Conservation (phyloP, 257 asterid species). For the Paraleonurus japonicus region DNA sequence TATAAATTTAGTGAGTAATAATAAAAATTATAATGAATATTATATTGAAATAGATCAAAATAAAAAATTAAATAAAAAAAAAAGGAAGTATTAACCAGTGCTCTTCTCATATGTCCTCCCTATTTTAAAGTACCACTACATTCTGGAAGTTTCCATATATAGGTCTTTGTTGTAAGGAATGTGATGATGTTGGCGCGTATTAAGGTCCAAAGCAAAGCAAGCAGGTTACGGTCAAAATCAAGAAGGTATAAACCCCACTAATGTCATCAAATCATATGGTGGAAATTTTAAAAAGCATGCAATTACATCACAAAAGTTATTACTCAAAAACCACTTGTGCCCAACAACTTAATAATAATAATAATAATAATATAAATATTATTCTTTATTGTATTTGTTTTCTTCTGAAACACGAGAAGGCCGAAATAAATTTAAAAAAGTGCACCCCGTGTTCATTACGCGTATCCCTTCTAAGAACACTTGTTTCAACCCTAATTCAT, state of each 20-base stretch:
- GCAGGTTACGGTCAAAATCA: conserved; percentile 36
- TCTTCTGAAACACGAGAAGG: neutral
- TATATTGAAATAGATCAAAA: too few species aligned
- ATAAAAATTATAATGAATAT: too few species aligned
- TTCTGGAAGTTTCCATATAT: neutral
- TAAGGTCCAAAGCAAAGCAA: neutral
- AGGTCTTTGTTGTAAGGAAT: neutral
- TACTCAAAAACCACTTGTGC: conserved; percentile 12
- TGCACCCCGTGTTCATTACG: conserved; percentile 24
- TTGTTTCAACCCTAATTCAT: too few species aligned
- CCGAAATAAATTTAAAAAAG: neutral
- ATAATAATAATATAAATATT: neutral
- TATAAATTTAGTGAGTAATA: too few species aligned
- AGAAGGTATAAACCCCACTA: conserved; percentile 19
- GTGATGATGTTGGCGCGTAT: neutral
- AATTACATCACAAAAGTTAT: conserved; percentile 10
- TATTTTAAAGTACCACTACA: too few species aligned
- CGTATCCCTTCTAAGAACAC: too few species aligned
- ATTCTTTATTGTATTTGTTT: too few species aligned
- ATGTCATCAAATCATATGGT: conserved; percentile 18
- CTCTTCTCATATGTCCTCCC: too few species aligned
- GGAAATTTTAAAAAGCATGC: conserved; percentile 6
- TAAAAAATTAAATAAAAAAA: too few species aligned
- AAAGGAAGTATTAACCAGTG: too few species aligned
- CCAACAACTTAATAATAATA: conserved; percentile 20